Evolutionary conservation across 768 basidiomycete species (phyloP).

Genomic region (Dictyophora rubrovolvata): DNA sequence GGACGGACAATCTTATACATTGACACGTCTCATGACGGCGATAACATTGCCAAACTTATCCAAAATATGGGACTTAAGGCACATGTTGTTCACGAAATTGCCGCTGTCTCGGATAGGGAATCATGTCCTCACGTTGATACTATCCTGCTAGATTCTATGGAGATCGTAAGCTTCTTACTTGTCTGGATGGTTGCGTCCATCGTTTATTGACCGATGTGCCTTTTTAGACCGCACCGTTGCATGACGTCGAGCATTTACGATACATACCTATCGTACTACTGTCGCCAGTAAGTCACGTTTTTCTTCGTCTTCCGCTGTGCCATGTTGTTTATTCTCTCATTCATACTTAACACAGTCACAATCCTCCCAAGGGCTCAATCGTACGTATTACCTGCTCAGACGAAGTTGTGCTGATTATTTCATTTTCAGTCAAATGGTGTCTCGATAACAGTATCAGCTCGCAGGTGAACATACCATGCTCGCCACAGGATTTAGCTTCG

Average conservation of each 20-base stretch:
- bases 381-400: conserved; percentile 34
- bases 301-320: neutral
- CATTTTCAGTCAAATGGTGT: conserved; percentile 77
- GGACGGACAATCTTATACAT: conserved; percentile 87
- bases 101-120: conserved; percentile 73
- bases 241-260: conserved; percentile 88
- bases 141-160: conserved; percentile 86
- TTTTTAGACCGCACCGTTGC: conserved; percentile 71
- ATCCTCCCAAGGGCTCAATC: conserved; percentile 61
- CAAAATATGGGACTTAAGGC: conserved; percentile 70
- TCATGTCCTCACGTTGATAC: conserved; percentile 86
- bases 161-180: conserved; percentile 45
- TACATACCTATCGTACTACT: conserved; percentile 95
- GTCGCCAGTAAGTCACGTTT: conserved; percentile 40
- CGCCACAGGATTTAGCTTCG: conserved; percentile 79
- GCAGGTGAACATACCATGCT: conserved; percentile 86
- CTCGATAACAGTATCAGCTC: conserved; percentile 93
- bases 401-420: neutral
- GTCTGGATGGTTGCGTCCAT: neutral
- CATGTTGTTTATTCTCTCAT: conserved; percentile 1
- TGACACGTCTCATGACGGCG: conserved; percentile 70
- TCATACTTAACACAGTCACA: conserved; percentile 12
- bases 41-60: conserved; percentile 67
- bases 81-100: conserved; percentile 65
- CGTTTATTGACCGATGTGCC: conserved; percentile 11